Evolutionary conservation across 257 asterid genomes (phyloP).

Genomic region (Solanum piurae): DNA sequence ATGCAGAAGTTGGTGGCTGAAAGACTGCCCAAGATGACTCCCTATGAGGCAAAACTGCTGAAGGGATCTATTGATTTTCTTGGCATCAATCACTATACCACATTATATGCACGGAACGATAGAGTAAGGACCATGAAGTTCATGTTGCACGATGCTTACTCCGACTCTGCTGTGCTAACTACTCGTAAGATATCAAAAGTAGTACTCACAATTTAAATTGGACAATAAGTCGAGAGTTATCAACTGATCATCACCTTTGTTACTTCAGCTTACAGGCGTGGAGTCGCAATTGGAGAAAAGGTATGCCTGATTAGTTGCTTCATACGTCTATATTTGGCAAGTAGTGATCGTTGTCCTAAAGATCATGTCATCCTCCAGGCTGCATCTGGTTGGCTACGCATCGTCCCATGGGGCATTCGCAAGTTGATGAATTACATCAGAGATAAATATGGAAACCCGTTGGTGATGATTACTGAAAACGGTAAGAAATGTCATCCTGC

Average conservation of each 20-base stretch:
- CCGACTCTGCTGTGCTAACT: slow-evolving; percentile 68
- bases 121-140: slow-evolving; percentile 39
- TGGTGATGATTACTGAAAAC: slow-evolving; percentile 66
- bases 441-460: slow-evolving; percentile 65
- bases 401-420: slow-evolving; percentile 85
- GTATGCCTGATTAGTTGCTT: slow-evolving; percentile 20
- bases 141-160: slow-evolving; percentile 45
- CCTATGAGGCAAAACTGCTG: slow-evolving; percentile 25
- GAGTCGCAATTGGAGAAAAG: slow-evolving; percentile 66
- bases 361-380: slow-evolving; percentile 23
- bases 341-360: not conserved
- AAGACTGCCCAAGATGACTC: slow-evolving; percentile 49
- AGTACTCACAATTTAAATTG: not conserved
- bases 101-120: slow-evolving; percentile 61
- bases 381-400: slow-evolving; percentile 66
- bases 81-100: slow-evolving; percentile 79
- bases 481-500: slow-evolving; percentile 27
- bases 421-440: slow-evolving; percentile 54
- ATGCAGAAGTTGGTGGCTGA: slow-evolving; percentile 69
- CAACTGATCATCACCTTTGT: not conserved
- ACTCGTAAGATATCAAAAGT: slow-evolving; percentile 32
- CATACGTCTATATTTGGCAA: not conserved
- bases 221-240: not conserved
- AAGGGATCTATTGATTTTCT: slow-evolving; percentile 71
- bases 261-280: slow-evolving; percentile 51